Evolutionary conservation across 129 eudicot species (phyloP).

Genomic region (Flaveria robusta): DNA sequence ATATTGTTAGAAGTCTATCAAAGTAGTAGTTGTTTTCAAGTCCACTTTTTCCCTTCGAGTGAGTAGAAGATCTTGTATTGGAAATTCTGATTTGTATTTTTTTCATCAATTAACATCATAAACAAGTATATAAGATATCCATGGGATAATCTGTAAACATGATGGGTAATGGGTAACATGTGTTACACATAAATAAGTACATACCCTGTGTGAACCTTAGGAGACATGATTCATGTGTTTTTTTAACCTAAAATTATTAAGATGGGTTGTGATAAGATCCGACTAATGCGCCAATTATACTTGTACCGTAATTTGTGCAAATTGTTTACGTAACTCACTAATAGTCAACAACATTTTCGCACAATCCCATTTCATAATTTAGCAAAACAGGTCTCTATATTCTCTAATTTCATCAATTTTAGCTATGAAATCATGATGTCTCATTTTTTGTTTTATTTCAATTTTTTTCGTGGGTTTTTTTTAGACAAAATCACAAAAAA

Average conservation of each 20-base stretch:
- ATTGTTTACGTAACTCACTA: background rate
- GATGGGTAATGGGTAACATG: no score
- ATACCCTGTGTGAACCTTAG: no score
- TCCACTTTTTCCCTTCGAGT: no score
- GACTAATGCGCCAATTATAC: background rate
- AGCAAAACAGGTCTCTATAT: background rate
- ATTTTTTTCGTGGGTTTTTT: no score
- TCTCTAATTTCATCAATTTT: background rate
- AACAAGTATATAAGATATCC: no score
- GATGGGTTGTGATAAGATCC: background rate
- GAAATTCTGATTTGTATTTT: no score
- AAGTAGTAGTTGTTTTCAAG: background rate
- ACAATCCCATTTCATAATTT: background rate
- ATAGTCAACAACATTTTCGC: background rate
- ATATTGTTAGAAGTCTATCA: background rate
- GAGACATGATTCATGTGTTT: background rate
- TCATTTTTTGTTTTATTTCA: no score
- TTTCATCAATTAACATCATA: no score
- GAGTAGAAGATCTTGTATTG: background rate
- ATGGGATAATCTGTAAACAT: no score
- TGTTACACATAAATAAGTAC: no score
- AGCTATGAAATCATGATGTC: background rate
- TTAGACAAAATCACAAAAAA: no score
- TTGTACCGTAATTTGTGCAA: background rate
- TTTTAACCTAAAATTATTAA: no score